Evolutionary conservation across 169 alveolate genomes (phyloP).

Genomic region (Ichthyophthirius multifiliis): DNA sequence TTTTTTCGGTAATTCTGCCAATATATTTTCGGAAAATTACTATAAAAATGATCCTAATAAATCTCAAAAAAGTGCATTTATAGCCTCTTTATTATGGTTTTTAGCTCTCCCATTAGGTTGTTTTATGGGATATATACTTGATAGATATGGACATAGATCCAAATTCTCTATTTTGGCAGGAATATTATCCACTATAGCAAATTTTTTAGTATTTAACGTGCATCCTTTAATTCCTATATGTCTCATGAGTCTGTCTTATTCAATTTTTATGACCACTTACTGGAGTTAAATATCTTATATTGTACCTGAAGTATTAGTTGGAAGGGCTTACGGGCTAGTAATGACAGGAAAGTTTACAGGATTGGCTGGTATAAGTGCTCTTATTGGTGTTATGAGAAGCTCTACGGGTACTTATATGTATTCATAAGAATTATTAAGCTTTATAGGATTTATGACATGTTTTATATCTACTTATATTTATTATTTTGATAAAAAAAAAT

Average conservation of each 20-base stretch:
- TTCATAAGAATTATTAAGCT: background rate
- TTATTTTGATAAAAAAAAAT: background rate
- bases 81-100: background rate
- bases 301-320: background rate
- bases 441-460: background rate
- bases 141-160: background rate
- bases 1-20: background rate
- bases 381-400: background rate
- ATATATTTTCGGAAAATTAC: background rate
- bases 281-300: constrained; percentile 3
- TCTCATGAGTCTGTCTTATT: background rate
- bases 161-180: background rate
- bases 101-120: background rate
- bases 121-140: background rate
- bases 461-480: background rate
- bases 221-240: background rate
- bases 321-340: background rate
- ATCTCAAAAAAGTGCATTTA: background rate
- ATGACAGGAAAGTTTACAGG: constrained; percentile 5
- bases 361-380: background rate
- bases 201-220: background rate
- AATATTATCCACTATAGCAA: background rate
- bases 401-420: background rate
- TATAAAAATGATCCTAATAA: background rate
- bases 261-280: background rate